A percentile compares a stretch with the other conserved stretches of the same genome.
Evolutionary conservation across 345 rosid species (phyloP).

Genomic region (Excoecaria cochinchinensis): DNA sequence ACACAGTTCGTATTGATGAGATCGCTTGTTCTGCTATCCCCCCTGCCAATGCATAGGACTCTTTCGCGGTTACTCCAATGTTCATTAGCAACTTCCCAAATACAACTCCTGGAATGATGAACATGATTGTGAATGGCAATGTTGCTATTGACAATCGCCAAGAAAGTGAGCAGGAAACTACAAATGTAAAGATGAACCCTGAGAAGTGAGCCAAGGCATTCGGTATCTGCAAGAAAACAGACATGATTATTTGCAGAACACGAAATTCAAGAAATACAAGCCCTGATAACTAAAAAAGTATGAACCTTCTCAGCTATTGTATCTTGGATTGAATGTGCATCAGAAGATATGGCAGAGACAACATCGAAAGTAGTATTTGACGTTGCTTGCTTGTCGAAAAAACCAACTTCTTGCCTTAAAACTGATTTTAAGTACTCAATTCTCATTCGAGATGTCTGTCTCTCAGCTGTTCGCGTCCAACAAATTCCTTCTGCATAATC

Average conservation of each 20-base stretch:
- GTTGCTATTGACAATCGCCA: conserved; percentile 57
- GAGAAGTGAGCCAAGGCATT: conserved; percentile 37
- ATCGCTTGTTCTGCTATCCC: conserved; percentile 55
- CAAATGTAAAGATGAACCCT: conserved; percentile 37
- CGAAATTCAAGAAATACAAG: neutral
- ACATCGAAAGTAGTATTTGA: conserved; percentile 42
- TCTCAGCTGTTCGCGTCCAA: conserved; percentile 58
- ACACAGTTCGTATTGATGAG: conserved; percentile 50
- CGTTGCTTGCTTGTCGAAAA: conserved; percentile 43
- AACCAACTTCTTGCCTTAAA: conserved; percentile 50
- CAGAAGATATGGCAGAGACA: conserved; percentile 44
- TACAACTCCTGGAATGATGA: conserved; percentile 41
- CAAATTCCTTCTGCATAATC: conserved; percentile 46
- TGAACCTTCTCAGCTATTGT: conserved; percentile 47
- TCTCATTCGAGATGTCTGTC: conserved; percentile 52
- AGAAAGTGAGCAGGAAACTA: conserved; percentile 41
- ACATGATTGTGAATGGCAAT: conserved; percentile 46
- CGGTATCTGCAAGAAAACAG: conserved; percentile 37
- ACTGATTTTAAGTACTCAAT: conserved; percentile 45
- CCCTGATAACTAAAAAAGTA: too few relatives aligned
- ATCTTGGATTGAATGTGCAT: conserved; percentile 48
- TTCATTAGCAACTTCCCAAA: conserved; percentile 45
- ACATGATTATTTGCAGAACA: neutral
- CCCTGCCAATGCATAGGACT: conserved; percentile 45
- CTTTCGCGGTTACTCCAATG: conserved; percentile 39